Percentiles rank a stretch among this genome's conserved stretches.
Conservation (phyloP, 768 basidiomycete genomes). For the Pleurotus ostreatus region DNA sequence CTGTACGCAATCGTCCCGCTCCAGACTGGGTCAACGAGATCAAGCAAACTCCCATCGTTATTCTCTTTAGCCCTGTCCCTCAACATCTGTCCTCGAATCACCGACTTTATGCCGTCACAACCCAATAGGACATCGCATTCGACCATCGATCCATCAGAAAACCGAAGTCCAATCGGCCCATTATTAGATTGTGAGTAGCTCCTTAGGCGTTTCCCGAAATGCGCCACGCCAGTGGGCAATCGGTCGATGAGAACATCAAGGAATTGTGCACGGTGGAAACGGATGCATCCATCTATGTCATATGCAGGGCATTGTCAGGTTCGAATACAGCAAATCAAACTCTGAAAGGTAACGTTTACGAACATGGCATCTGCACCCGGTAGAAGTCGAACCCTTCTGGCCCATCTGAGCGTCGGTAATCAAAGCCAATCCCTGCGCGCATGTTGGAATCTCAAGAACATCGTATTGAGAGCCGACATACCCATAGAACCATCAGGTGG, state of each 20-base stretch:
- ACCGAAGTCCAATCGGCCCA: constrained; percentile 20
- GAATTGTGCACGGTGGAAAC: constrained; percentile 47
- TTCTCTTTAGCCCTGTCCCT: constrained; percentile 19
- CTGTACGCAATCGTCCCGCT: constrained; percentile 44
- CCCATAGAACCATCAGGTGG: constrained; percentile 27
- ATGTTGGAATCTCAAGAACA: background rate
- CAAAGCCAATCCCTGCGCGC: constrained; percentile 36
- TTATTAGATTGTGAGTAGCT: constrained; percentile 19
- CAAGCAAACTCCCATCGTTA: constrained; percentile 21
- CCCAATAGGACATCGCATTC: constrained; percentile 40
- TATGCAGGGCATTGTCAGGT: background rate
- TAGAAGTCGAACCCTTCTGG: constrained; percentile 36
- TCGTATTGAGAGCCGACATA: constrained; percentile 6
- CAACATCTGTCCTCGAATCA: constrained; percentile 27
- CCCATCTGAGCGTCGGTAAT: constrained; percentile 40
- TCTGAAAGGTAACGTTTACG: background rate
- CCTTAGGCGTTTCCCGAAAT: constrained; percentile 32
- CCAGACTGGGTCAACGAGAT: constrained; percentile 38
- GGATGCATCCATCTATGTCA: constrained; percentile 31
- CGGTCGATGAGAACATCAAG: constrained; percentile 35
- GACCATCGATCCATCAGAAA: constrained; percentile 28
- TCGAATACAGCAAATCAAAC: background rate
- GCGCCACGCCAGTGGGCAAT: constrained; percentile 27
- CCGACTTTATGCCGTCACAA: constrained; percentile 41
- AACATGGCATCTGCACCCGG: constrained; percentile 38